Base-by-base conservation (phyloP, 2,329 filamentous ascomycete genomes). In the Fusarium pilosicola region DNA sequence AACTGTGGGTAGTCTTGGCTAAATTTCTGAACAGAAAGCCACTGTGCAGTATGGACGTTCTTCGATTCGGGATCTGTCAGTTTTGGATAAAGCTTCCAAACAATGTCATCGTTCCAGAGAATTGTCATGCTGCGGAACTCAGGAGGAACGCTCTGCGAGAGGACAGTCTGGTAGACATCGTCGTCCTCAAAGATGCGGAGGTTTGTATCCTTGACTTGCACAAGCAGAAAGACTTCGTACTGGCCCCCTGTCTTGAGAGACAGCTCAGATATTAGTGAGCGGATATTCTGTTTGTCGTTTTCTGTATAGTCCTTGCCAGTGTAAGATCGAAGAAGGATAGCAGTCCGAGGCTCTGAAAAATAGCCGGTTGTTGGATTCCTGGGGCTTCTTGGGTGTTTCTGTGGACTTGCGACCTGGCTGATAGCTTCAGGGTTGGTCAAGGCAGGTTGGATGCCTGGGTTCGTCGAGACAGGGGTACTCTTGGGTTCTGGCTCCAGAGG, bases 221-320 rank as follows among this genome's bases (percentile, higher is more conserved):
- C 89, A 32, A 97, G 87, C 36, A 97, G 85, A 78, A 94, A 93
- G 3, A 96, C 91, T 75, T 95, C 90, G 78, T 95, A 97, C 82
- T 95, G 91, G 41, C 93, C 94, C 24, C 94, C 94, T 22, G 92
- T 92, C 68, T 91, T 90, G 64, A 97, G 85, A 11, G 88, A 89
- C 34, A 96, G 85, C 81, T 97, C 95, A 67, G 90, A 92, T 74
- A 97, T 90, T 78, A 97, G 88, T 41, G 94, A 89, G 34, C 95
- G 92, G 45, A 97, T 90, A 61, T 91, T 91, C 80, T 95, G 90
- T 78, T 93, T 90, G 79, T 96, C 93, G 78, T 96, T 93, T 45
- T 93, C 88, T 34, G 91, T 93, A 80, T 95, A 97, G 34, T 89
- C 81, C 80, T 93, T 94, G 63, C 90, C 92, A 38, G 89, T 90